Evolutionary conservation across 257 asterid species (phyloP), one percentile per base, ranked within the genome.

Genomic region (Forsythia viridissima): DNA sequence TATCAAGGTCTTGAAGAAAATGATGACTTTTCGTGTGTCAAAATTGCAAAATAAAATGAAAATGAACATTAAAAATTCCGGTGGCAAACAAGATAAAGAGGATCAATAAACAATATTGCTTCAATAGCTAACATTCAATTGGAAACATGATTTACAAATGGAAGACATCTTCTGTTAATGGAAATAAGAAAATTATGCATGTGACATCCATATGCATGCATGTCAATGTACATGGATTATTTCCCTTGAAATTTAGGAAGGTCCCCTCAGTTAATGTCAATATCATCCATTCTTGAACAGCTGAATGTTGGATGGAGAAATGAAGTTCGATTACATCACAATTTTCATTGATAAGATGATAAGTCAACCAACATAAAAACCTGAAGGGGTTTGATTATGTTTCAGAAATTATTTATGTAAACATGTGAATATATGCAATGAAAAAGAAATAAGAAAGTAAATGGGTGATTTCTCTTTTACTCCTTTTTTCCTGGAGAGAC

Each of bases 171-270:
- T 18, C 66, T 38, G 48, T n/a, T 43, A 39, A 67, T 24, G 39
- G 40, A 48, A 69, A 68, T 30, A 41, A 40, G 52, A 46, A 48
- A 69, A 77, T 12, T 69, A 37, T 51, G 55, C 40, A 9, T 0
- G 55, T 68, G 52, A 34, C 68, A 11, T 38, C 68, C 34, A 68
- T 13, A 68, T 57, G 78, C 24, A 75, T 59, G 67, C 36, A 59
- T 59, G 11, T 8, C 4, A 8, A 20, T n/a, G 8, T 13, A 59
- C 13, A 59, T 8, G 59, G 34, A 21, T 59, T 59, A 21, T 59
- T 59, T 20, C 34, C 67, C 8, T 20, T 10, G 67, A 59, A 59
- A 59, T 6, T 20, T 20, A 59, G 20, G 10, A 59, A 9, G 9
- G 30, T 20, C 34, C 34, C 36, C 12, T 21, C 67, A 57, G 36